phyloP scores from a whole-genome alignment of 2,329 filamentous ascomycete genomes.

The Neonectria magnoliae region DNA sequence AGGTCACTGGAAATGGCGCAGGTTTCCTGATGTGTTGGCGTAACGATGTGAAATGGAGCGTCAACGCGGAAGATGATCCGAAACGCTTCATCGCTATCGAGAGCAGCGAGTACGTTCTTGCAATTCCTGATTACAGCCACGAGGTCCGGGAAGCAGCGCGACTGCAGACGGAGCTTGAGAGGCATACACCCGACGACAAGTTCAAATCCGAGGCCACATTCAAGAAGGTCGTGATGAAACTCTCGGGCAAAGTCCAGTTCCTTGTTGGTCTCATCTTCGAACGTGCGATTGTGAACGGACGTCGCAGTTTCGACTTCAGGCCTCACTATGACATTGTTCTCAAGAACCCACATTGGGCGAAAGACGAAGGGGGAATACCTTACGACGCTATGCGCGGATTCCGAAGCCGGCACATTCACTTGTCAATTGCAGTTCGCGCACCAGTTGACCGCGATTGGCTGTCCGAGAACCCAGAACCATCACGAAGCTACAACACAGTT shows the following conservation, averaged over 20 bases:
- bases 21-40: slow-evolving; percentile 99
- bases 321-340: slow-evolving; percentile 93
- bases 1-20: slow-evolving; percentile 89
- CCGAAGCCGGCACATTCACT: slow-evolving; percentile 93
- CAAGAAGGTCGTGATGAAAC: slow-evolving; percentile 98
- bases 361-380: slow-evolving; percentile 61
- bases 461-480: slow-evolving; percentile 76
- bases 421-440: slow-evolving; percentile 90
- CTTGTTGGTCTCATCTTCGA: slow-evolving; percentile 93
- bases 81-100: slow-evolving; percentile 95
- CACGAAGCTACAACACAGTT: slow-evolving; percentile 94
- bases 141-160: slow-evolving; percentile 76
- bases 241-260: slow-evolving; percentile 96
- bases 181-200: slow-evolving; percentile 69
- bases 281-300: slow-evolving; percentile 76
- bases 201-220: slow-evolving; percentile 82
- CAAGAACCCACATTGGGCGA: slow-evolving; percentile 80
- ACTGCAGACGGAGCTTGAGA: slow-evolving; percentile 64
- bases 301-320: slow-evolving; percentile 85
- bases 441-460: slow-evolving; percentile 90
- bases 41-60: slow-evolving; percentile 87
- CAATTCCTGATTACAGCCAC: slow-evolving; percentile 91
- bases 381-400: slow-evolving; percentile 99
- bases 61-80: slow-evolving; percentile 86
- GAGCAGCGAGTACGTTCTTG: slow-evolving; percentile 93